Evolutionary conservation across 2,329 filamentous ascomycete species (phyloP).

Genomic region (Phyllosticta citrichinensis): DNA sequence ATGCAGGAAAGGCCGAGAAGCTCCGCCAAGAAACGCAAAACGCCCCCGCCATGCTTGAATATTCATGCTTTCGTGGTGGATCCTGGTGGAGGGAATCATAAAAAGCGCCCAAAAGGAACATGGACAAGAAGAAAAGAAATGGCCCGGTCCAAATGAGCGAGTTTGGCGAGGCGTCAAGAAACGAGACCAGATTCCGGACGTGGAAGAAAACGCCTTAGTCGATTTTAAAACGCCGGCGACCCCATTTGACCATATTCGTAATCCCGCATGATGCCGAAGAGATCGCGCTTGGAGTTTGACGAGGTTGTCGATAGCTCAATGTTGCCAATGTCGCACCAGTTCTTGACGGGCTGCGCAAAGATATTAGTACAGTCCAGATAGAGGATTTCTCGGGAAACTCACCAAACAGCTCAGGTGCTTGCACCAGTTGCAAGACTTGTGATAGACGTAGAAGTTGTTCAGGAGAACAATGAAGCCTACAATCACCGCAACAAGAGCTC

Average conservation of each 20-base stretch:
- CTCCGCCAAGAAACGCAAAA: neutral
- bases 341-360: constrained; percentile 14
- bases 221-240: neutral
- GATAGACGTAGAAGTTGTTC: constrained; percentile 81
- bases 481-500: constrained; percentile 66
- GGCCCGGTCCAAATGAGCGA: neutral
- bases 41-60: neutral
- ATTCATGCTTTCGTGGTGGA: neutral
- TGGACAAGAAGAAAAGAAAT: neutral
- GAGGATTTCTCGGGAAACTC: constrained; percentile 35
- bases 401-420: constrained; percentile 90
- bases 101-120: neutral
- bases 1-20: neutral
- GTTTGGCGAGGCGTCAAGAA: neutral
- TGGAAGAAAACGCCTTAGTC: neutral
- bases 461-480: constrained; percentile 79
- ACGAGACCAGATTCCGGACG: neutral
- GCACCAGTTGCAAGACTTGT: constrained; percentile 77
- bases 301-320: constrained; percentile 10
- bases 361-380: constrained; percentile 10
- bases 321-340: constrained; percentile 28
- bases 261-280: constrained; percentile 7
- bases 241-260: neutral
- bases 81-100: neutral
- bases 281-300: constrained; percentile 8